These are phyloP conservation scores for Hawksworthiomyces lignivorus DNA, from an alignment of 2,329 filamentous ascomycete species.

Conservation along the genomic window DNA sequence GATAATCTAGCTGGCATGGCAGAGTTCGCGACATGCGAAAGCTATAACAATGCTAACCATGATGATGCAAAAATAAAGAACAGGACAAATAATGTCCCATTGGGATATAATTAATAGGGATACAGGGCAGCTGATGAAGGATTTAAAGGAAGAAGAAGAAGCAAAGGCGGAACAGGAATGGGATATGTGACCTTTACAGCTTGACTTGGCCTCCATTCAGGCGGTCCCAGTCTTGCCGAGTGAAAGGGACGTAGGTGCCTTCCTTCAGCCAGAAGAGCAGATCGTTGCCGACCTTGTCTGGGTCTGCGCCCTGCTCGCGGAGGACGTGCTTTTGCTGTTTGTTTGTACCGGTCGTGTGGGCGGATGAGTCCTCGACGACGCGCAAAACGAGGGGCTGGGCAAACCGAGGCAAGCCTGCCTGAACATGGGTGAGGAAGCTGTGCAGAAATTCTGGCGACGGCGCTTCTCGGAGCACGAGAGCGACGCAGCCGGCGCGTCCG, in stretches of 20 bases:
- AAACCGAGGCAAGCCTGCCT: constrained; percentile 57
- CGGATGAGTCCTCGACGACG: constrained; percentile 46
- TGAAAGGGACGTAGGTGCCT: constrained; percentile 61
- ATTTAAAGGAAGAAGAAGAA: not conserved
- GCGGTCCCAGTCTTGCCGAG: constrained; percentile 57
- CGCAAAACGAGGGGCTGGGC: constrained; percentile 74
- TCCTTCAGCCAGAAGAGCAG: constrained; percentile 57
- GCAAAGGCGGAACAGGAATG: not conserved
- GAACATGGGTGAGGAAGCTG: constrained; percentile 54
- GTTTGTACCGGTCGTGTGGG: constrained; percentile 71
- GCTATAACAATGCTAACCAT: too few relatives aligned
- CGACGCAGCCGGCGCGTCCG: constrained; percentile 70
- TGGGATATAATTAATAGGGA: too few relatives aligned
- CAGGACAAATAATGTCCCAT: too few relatives aligned
- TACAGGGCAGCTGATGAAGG: too few relatives aligned
- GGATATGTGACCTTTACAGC: constrained; percentile 38
- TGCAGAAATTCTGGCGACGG: constrained; percentile 36
- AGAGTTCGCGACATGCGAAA: too few relatives aligned
- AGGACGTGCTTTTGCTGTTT: constrained; percentile 79
- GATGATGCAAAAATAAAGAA: too few relatives aligned
- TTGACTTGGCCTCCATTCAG: constrained; percentile 63
- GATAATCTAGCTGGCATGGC: too few relatives aligned
- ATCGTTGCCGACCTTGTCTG: constrained; percentile 41
- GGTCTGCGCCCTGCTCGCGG: constrained; percentile 67
- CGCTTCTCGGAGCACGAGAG: constrained; percentile 33